Percentiles rank a stretch among this genome's conserved stretches.
Conservation (phyloP, 768 basidiomycete genomes). For the Mycena crocata region DNA sequence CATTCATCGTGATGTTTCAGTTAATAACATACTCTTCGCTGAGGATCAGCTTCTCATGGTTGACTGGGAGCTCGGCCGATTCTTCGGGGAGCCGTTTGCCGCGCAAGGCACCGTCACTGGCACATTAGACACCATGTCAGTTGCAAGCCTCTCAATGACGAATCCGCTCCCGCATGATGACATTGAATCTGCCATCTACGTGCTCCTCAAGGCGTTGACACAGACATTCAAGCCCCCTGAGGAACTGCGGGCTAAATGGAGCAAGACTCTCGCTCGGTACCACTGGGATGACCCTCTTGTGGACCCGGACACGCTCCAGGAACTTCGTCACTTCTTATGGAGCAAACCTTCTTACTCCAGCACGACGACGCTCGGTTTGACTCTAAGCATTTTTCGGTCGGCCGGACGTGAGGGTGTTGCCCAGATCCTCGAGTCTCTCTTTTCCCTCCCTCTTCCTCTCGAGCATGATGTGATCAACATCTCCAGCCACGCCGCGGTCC, state of each 20-base stretch:
- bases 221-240: slow-evolving; percentile 14
- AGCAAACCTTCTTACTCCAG: not conserved
- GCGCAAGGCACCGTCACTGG: slow-evolving; percentile 11
- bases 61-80: slow-evolving; percentile 27
- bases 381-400: not conserved
- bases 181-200: slow-evolving; percentile 26
- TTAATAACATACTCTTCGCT: slow-evolving; percentile 17
- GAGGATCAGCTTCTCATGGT: slow-evolving; percentile 12
- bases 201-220: slow-evolving; percentile 25
- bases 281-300: slow-evolving; percentile 14
- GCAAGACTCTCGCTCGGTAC: not conserved
- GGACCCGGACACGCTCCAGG: not conserved
- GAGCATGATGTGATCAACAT: not conserved
- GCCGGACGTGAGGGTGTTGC: slow-evolving; percentile 1
- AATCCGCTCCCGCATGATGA: slow-evolving; percentile 29
- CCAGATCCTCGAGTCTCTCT: slow-evolving; percentile 7
- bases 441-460: slow-evolving; percentile 20
- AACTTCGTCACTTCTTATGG: slow-evolving; percentile 6
- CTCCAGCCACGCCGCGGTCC: slow-evolving; percentile 1
- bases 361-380: not conserved
- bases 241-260: slow-evolving; percentile 7
- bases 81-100: slow-evolving; percentile 1
- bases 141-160: not conserved
- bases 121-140: slow-evolving; percentile 27
- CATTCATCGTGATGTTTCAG: slow-evolving; percentile 25